Base-by-base conservation (phyloP, 2,329 filamentous ascomycete genomes). In the Sporothrix globosa region DNA sequence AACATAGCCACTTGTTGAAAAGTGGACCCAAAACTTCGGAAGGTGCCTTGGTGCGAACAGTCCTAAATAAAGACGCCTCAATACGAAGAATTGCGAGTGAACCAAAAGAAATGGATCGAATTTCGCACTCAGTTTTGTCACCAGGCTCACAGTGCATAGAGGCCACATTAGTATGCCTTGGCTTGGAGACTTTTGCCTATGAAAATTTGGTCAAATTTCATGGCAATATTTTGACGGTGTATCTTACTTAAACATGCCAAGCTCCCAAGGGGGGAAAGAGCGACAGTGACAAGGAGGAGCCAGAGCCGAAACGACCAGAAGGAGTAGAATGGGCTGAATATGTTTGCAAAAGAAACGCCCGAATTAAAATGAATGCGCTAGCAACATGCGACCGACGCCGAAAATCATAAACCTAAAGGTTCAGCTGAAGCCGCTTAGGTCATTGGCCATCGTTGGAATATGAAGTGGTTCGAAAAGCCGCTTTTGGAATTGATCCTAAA, bases 181-280 rank as follows among this genome's bases (percentile, higher is more conserved):
- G 44, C 39, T 34, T 65, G 44, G 17, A 24, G 17, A 7, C n/a
- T 14, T 48, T 44, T 67, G 61, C 11, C 30, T 44, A 13, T 10
- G 34, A 54, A 46, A 44, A 54, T 4, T 39, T 21, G 63, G 48
- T 17, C n/a, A 52, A n/a, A 67, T 44, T 27, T 54, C 48, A 48
- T 0, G 24, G 54, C 50, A 6, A 30, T 27, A 39, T 41, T 41
- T 54, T 5, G 65, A 41, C 58, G 39, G 44, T 48, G 34, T 34
- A 67, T 54, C 65, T n/a, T 21, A 46, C 65, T 67, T 53, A 54
- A 14, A 69, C 58, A 48, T 21, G 69, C 69, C 65, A 70, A 70
- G 65, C 58, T 39, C n/a, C 54, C 30, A 63, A 61, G 54, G 46
- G 53, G 69, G 63, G 24, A 68, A 70, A 34, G 69, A 70, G 65